Conservation (phyloP, 2,329 filamentous ascomycete species). For the Coniochaeta sp. region DNA sequence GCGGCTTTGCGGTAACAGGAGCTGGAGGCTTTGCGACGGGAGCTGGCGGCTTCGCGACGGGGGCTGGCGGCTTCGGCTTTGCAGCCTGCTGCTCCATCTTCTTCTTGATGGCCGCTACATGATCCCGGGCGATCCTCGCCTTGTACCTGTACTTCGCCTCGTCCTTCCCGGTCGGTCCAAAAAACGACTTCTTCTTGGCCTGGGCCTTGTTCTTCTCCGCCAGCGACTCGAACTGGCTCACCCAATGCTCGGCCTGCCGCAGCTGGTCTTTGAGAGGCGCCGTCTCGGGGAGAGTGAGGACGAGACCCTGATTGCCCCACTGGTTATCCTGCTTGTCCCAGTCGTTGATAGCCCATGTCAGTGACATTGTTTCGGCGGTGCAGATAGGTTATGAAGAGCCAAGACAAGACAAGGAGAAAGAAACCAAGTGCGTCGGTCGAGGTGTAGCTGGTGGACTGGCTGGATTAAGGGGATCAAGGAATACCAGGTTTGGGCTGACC, state of each 20-base stretch:
- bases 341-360: neutral
- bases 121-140: neutral
- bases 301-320: neutral
- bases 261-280: neutral
- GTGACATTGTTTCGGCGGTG: neutral
- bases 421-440: neutral
- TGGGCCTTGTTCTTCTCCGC: neutral
- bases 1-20: too few relatives aligned
- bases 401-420: too few relatives aligned
- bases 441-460: neutral
- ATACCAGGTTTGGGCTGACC: neutral
- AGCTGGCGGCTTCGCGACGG: too few relatives aligned
- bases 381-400: neutral
- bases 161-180: neutral
- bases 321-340: slow-evolving; percentile 1
- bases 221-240: neutral
- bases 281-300: neutral
- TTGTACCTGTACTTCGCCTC: neutral
- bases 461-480: neutral
- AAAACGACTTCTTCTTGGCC: neutral
- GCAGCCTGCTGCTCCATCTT: neutral
- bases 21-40: neutral
- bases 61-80: too few relatives aligned
- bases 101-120: neutral
- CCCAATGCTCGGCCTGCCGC: neutral